Evolutionary conservation across 306 rosid species (phyloP).

Genomic region (Acacia confusa): DNA sequence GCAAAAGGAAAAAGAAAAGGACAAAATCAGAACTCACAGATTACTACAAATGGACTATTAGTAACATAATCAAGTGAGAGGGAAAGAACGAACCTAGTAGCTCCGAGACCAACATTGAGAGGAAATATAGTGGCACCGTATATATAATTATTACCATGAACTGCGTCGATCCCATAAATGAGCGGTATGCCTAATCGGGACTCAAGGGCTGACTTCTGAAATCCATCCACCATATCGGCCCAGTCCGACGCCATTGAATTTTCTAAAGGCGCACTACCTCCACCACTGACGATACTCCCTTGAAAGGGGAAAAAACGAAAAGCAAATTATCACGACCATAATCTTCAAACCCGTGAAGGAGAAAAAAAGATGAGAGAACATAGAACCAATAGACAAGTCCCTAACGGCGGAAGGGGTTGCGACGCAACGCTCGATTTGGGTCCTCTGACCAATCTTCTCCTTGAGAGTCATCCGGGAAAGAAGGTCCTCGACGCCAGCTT

Average conservation of each 20-base stretch:
- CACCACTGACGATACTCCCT: slow-evolving; percentile 76
- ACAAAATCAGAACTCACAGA: not conserved
- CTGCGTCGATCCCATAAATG: slow-evolving; percentile 78
- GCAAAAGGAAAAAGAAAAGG: no score
- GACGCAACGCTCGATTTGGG: slow-evolving; percentile 74
- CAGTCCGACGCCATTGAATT: slow-evolving; percentile 67
- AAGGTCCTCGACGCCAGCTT: slow-evolving; percentile 75
- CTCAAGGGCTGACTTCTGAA: slow-evolving; percentile 60
- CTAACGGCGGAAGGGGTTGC: slow-evolving; percentile 52
- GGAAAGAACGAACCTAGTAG: slow-evolving; percentile 58
- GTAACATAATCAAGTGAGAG: not conserved
- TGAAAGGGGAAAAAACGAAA: not conserved
- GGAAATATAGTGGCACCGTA: slow-evolving; percentile 89
- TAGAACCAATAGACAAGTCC: slow-evolving; percentile 59
- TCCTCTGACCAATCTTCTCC: slow-evolving; percentile 82
- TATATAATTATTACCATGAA: slow-evolving; percentile 79
- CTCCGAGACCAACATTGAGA: slow-evolving; percentile 84
- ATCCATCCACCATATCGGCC: slow-evolving; percentile 85
- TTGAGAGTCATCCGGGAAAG: slow-evolving; percentile 78
- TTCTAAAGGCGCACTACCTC: slow-evolving; percentile 75
- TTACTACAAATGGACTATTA: not conserved
- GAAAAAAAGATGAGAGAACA: not conserved
- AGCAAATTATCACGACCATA: slow-evolving; percentile 9
- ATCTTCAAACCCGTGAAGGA: not conserved
- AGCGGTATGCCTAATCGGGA: slow-evolving; percentile 78